phyloP scores from a whole-genome alignment of 2,329 filamentous ascomycete genomes.

The Alternaria arborescens region DNA sequence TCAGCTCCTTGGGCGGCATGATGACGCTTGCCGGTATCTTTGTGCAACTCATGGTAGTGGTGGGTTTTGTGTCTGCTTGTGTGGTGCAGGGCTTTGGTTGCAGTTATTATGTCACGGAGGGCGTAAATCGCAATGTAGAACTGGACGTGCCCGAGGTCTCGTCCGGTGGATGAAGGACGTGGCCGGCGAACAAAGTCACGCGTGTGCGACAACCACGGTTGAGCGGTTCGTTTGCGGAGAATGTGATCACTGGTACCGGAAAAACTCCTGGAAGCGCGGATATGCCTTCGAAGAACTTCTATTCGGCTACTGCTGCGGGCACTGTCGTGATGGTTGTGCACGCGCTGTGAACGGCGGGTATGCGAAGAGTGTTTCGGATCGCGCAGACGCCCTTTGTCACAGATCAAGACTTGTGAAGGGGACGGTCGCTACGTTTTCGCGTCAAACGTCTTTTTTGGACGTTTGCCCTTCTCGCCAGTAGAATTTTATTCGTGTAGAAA shows the following conservation, averaged over 20 bases:
- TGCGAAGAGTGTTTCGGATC: conserved; percentile 1
- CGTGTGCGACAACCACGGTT: conserved; percentile 7
- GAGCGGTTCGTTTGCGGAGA: conserved; percentile 5
- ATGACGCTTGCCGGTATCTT: conserved; percentile 36
- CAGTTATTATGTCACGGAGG: neutral
- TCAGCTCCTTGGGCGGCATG: conserved; percentile 35
- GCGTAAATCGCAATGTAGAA: neutral
- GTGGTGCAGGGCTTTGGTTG: neutral
- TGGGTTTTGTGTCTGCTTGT: neutral
- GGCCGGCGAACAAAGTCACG: conserved; percentile 3
- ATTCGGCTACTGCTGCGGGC: neutral
- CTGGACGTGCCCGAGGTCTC: neutral
- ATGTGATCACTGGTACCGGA: conserved; percentile 2
- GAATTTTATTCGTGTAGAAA: conserved; percentile 8
- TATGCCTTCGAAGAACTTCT: neutral
- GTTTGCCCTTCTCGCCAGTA: neutral
- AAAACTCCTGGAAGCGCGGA: neutral
- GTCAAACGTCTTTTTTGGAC: neutral
- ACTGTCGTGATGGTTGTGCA: neutral
- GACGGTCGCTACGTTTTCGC: neutral
- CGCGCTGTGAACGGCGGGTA: neutral
- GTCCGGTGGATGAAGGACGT: neutral
- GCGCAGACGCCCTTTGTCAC: conserved; percentile 2
- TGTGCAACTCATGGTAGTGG: conserved; percentile 12
- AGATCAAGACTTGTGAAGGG: neutral